Evolutionary conservation across 306 rosid species (phyloP).

Genomic region (Psophocarpus tetragonolobus): DNA sequence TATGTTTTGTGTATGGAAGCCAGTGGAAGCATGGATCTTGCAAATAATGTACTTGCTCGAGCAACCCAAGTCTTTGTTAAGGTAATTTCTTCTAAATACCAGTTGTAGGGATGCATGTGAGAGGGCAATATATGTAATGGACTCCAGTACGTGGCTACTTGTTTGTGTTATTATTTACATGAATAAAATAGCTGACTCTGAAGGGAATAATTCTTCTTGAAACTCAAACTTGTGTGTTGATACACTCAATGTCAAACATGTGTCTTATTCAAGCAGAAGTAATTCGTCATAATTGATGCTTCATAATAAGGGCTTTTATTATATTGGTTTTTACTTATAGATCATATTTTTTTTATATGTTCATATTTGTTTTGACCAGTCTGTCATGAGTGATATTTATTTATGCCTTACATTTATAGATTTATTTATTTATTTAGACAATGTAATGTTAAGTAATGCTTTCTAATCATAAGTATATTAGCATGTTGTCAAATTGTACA

Average conservation of each 20-base stretch:
- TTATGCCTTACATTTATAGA: neutral
- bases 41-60: constrained; percentile 91
- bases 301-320: neutral
- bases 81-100: constrained; percentile 46
- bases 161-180: neutral
- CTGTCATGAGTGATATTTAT: neutral
- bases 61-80: constrained; percentile 97
- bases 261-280: neutral
- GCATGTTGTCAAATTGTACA: neutral
- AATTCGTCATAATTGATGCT: neutral
- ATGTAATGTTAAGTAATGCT: neutral
- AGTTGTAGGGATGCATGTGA: neutral
- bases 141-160: neutral
- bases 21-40: constrained; percentile 78
- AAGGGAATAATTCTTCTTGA: neutral
- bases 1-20: constrained; percentile 82
- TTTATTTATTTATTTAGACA: too few relatives aligned
- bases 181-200: neutral
- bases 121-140: neutral
- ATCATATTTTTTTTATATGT: neutral
- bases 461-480: neutral
- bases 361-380: neutral
- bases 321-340: neutral
- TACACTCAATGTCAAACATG: neutral
- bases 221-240: constrained; percentile 1